phyloP scores from a whole-genome alignment of 1,284 basidiomycete genomes.

The Mycena sp. region DNA sequence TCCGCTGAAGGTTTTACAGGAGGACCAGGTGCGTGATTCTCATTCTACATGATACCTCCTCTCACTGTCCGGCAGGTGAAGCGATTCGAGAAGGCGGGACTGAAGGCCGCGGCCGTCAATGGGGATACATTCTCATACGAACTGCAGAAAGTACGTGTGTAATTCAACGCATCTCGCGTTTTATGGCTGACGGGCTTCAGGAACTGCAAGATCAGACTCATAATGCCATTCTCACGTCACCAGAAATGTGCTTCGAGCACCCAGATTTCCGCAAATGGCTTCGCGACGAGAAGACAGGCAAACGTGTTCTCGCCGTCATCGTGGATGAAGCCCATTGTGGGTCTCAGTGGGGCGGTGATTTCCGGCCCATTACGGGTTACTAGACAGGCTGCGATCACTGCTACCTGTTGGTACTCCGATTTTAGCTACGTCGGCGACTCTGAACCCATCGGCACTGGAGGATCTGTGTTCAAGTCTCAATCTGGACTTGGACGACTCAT shows the following conservation, averaged over 20 bases:
- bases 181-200: background rate
- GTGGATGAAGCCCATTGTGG: slow-evolving; percentile 27
- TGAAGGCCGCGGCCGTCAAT: slow-evolving; percentile 10
- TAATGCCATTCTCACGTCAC: slow-evolving; percentile 19
- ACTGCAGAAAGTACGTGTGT: slow-evolving; percentile 22
- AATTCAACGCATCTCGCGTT: background rate
- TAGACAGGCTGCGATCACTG: background rate
- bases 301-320: slow-evolving; percentile 1
- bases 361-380: background rate
- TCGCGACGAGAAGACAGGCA: background rate
- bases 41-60: too few relatives aligned
- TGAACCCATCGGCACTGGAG: background rate
- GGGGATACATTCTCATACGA: slow-evolving; percentile 24
- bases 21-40: slow-evolving; percentile 30
- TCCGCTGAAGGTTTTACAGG: slow-evolving; percentile 30
- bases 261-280: slow-evolving; percentile 10
- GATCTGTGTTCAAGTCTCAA: background rate
- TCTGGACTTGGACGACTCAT: slow-evolving; percentile 34
- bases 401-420: background rate
- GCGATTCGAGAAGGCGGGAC: background rate
- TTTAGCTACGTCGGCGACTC: background rate
- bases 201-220: background rate
- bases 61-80: background rate
- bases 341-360: slow-evolving; percentile 13
- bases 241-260: slow-evolving; percentile 22